A percentile compares a stretch with the other conserved stretches of the same genome.
Conservation (phyloP, 257 asterid species). For the Solanum etuberosum region DNA sequence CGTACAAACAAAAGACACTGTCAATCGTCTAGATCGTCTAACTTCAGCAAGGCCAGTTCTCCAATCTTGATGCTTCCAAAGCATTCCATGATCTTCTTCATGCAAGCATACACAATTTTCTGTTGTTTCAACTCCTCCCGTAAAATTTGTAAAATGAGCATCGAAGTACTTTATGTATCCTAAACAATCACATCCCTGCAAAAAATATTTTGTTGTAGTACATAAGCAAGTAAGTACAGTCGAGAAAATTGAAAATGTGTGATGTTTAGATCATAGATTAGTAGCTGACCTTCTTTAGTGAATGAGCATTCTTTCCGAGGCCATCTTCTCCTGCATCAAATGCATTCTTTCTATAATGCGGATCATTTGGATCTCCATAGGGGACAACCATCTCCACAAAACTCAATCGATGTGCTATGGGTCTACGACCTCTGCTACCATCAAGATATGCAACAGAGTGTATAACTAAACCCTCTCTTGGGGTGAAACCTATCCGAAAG, state of each 20-base stretch:
- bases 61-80: slow-evolving; percentile 99
- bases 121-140: slow-evolving; percentile 92
- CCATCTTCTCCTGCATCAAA: slow-evolving; percentile 99
- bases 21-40: slow-evolving; percentile 86
- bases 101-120: slow-evolving; percentile 97
- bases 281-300: slow-evolving; percentile 69
- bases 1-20: slow-evolving; percentile 88
- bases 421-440: slow-evolving; percentile 95
- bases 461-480: slow-evolving; percentile 92
- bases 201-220: neutral
- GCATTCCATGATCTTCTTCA: slow-evolving; percentile 91
- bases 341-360: slow-evolving; percentile 94
- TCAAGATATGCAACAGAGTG: slow-evolving; percentile 96
- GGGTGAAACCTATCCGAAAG: slow-evolving; percentile 90
- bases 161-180: slow-evolving; percentile 82
- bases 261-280: neutral
- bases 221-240: neutral
- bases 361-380: slow-evolving; percentile 96
- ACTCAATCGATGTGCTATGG: slow-evolving; percentile 94
- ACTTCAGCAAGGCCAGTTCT: slow-evolving; percentile 92
- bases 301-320: slow-evolving; percentile 89
- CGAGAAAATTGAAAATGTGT: neutral
- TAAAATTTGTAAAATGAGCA: slow-evolving; percentile 82
- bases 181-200: slow-evolving; percentile 97
- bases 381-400: slow-evolving; percentile 99